Conservation (phyloP, 2,329 filamentous ascomycete species). For the Eurotiales sp. region DNA sequence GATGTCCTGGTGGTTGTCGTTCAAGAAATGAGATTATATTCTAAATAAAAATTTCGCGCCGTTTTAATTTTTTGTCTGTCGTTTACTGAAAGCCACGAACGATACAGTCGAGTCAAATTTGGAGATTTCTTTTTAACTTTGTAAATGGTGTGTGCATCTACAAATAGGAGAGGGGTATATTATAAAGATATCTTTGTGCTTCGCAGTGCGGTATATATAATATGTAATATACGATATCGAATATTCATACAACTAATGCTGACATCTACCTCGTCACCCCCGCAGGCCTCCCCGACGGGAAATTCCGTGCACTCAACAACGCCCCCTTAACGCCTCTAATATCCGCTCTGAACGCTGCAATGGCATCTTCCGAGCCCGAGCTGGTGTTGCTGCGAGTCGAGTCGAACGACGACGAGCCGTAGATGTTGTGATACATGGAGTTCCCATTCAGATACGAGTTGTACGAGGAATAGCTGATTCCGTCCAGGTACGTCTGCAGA, state of each 20-base stretch:
- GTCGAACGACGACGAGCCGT: constrained; percentile 15
- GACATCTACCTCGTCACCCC: constrained; percentile 7
- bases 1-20: neutral
- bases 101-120: neutral
- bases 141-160: too few species aligned
- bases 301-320: constrained; percentile 60
- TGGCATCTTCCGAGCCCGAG: constrained; percentile 57
- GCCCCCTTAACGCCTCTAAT: constrained; percentile 62
- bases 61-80: neutral
- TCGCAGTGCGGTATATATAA: too few species aligned
- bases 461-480: constrained; percentile 35
- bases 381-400: constrained; percentile 30
- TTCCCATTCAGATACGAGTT: constrained; percentile 23
- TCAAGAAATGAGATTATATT: neutral
- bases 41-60: neutral
- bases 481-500: constrained; percentile 52
- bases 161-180: too few species aligned
- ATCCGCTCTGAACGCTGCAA: constrained; percentile 56
- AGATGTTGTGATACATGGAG: constrained; percentile 33
- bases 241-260: too few species aligned
- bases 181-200: too few species aligned
- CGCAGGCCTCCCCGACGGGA: constrained; percentile 39
- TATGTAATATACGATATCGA: too few species aligned
- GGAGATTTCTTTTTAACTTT: neutral
- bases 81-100: neutral